Percentiles rank a stretch among this genome's conserved stretches.
Evolutionary conservation across 2,329 filamentous ascomycete genomes (phyloP).

Genomic region (Sclerotinia trifoliorum): DNA sequence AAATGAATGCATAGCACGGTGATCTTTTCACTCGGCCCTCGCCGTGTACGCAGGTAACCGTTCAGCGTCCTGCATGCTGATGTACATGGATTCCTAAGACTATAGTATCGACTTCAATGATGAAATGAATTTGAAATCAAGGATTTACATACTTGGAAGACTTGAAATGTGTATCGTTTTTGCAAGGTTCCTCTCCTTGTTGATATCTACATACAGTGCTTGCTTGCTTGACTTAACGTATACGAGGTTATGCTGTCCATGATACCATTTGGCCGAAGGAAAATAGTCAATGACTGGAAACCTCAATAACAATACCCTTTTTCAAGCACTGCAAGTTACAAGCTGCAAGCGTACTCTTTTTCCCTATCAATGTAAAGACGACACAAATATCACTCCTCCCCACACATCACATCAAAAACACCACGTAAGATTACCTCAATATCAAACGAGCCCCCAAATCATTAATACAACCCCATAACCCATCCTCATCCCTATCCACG

Average conservation of each 20-base stretch:
- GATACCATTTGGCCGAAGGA: background rate
- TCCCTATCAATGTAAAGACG: too few species aligned
- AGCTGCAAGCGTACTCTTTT: too few species aligned
- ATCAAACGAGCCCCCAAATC: background rate
- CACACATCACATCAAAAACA: background rate
- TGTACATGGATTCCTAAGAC: background rate
- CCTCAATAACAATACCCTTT: background rate
- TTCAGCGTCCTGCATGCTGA: background rate
- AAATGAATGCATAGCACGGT: background rate
- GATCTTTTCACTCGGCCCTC: background rate
- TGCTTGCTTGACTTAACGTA: background rate
- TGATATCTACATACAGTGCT: background rate
- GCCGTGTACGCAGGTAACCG: constrained; percentile 1
- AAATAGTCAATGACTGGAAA: background rate
- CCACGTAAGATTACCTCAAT: background rate
- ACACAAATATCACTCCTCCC: background rate
- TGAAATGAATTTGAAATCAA: background rate
- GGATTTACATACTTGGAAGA: background rate
- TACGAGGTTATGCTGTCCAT: background rate
- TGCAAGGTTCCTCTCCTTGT: background rate
- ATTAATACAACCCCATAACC: too few species aligned
- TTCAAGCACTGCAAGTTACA: too few species aligned
- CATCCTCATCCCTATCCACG: too few species aligned
- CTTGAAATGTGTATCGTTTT: background rate
- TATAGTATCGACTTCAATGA: background rate